phyloP scores from a whole-genome alignment of 176 grass and related monocot genomes.

The Themeda triandra region DNA sequence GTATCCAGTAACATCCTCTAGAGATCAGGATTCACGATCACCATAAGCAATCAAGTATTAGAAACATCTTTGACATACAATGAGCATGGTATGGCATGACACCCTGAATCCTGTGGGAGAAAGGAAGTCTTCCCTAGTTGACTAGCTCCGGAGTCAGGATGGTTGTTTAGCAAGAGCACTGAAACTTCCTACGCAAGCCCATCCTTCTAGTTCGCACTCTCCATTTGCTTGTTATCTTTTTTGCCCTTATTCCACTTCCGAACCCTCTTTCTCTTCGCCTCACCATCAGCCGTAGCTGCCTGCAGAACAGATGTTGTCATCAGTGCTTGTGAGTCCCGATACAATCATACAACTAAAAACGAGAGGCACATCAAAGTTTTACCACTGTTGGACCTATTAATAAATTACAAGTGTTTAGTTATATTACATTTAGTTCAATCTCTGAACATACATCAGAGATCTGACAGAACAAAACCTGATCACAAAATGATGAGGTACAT shows the following conservation, averaged over 20 bases:
- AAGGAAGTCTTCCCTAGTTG: background rate
- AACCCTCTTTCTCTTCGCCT: conserved; percentile 57
- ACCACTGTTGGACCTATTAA: background rate
- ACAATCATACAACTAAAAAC: background rate
- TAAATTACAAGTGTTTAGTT: background rate
- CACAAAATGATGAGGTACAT: background rate
- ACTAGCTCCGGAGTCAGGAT: background rate
- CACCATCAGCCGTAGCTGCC: conserved; percentile 24
- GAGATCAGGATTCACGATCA: background rate
- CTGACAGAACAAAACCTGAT: background rate
- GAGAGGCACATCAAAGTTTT: background rate
- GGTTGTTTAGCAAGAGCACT: background rate
- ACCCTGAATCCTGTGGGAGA: background rate
- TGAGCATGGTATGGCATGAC: background rate
- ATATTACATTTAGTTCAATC: background rate
- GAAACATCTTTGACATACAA: background rate
- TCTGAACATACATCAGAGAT: background rate
- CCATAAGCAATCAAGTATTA: background rate
- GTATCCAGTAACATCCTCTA: background rate
- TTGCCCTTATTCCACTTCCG: conserved; percentile 55
- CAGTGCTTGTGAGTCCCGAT: background rate
- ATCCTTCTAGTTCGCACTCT: conserved; percentile 17
- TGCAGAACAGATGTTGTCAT: conserved; percentile 9
- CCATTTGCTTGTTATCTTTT: conserved; percentile 34
- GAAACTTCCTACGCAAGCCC: background rate